Conservation (phyloP, 139 green algal genomes). For the Bryopsis sp. region DNA sequence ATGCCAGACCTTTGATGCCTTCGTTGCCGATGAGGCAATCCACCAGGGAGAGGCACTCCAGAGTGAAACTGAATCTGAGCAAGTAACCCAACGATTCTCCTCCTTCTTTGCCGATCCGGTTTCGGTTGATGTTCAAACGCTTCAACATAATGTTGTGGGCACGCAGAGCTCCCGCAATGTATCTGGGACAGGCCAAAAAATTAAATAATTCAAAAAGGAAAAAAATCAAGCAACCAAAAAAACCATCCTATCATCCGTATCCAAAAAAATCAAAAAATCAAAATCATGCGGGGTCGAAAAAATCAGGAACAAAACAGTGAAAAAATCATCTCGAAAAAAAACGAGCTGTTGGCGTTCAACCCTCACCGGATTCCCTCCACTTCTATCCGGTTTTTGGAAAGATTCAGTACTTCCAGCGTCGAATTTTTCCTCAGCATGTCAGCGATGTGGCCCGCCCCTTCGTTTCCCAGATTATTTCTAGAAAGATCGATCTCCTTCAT, state of each 20-base stretch:
- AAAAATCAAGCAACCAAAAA: no score
- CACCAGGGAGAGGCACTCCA: not conserved
- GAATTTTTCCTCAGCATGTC: not conserved
- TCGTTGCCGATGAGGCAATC: not conserved
- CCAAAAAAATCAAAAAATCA: no score
- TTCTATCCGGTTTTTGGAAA: constrained; percentile 2
- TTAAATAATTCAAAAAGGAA: no score
- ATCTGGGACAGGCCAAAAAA: no score
- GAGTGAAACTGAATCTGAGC: constrained; percentile 13
- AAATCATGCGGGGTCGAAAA: no score
- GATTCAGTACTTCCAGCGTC: constrained; percentile 3
- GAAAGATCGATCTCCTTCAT: constrained; percentile 9
- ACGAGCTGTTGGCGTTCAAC: constrained; percentile 2
- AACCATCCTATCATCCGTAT: no score
- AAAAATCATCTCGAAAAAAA: no score
- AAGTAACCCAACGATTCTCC: not conserved
- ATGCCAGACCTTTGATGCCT: not conserved
- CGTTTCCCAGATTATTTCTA: constrained; percentile 2
- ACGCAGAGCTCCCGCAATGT: no score
- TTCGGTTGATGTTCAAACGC: not conserved
- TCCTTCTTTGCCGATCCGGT: not conserved
- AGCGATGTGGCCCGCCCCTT: not conserved
- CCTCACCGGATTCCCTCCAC: constrained; percentile 1
- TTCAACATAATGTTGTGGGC: constrained; percentile 15
- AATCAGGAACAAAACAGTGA: no score